phyloP scores from a whole-genome alignment of 2,329 filamentous ascomycete genomes.

The Beauveria sp. region DNA sequence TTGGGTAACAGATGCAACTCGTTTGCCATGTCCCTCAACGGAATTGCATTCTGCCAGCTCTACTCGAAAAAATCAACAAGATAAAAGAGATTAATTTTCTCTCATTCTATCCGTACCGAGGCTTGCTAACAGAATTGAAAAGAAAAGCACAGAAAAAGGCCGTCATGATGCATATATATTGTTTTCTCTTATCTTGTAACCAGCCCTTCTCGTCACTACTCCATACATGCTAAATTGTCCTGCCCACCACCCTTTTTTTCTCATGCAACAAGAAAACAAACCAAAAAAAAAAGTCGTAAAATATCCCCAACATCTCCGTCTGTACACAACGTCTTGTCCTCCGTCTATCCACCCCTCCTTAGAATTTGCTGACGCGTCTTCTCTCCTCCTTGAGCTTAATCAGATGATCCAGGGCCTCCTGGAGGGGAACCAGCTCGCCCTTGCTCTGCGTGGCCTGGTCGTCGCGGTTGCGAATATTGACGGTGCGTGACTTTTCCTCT shows the following conservation, averaged over 20 bases:
- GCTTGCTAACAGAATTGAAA: neutral
- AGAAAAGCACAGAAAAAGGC: neutral
- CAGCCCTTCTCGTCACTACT: neutral
- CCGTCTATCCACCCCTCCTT: conserved; percentile 1
- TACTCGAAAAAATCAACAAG: neutral
- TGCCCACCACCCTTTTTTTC: neutral
- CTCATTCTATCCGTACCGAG: neutral
- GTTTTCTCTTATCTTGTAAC: neutral
- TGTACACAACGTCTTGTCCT: neutral
- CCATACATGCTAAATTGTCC: neutral
- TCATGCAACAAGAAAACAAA: neutral
- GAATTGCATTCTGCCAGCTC: neutral
- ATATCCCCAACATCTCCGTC: neutral
- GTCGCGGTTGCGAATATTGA: conserved; percentile 58
- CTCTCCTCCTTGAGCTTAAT: conserved; percentile 42
- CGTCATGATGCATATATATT: neutral
- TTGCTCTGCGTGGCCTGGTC: conserved; percentile 54
- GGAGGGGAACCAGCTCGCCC: conserved; percentile 49
- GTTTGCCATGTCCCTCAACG: neutral
- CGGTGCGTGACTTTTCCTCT: conserved; percentile 51
- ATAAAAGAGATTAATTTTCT: neutral
- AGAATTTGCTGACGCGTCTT: conserved; percentile 29
- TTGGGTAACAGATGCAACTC: too few relatives aligned
- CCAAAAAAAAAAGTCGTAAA: neutral
- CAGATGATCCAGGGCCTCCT: conserved; percentile 50